Base-by-base conservation (phyloP, 345 rosid species). In the Lumnitzera littorea region DNA sequence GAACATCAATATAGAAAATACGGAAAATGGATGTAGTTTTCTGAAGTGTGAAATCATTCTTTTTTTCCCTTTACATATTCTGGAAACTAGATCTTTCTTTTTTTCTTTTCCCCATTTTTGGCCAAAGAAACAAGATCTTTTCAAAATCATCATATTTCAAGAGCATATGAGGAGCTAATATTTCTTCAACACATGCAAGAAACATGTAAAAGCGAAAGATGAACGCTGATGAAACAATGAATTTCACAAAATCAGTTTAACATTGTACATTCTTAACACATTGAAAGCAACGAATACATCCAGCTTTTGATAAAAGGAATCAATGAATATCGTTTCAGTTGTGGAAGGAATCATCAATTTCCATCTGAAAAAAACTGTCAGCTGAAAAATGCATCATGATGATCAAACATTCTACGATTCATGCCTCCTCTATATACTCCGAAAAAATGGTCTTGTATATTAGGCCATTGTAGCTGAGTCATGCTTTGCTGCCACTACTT, bases 301-400 rank as follows among this genome's bases (percentile, higher is more conserved):
- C 56, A 61, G 51, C 71, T 67, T 48, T 47, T 64, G 58, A 55
- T 62, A 25, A 49, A 64, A 57, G 67, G 62, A 72, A 70, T 63
- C 16, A 70, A 75, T 62, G 66, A 61, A 65, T 65, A 60, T 12
- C 31, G 72, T 66, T 69, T 75, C 63, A 71, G 69, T 70, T 70
- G 83, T 73, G 72, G 69, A 68, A 74, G 77, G 71, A 64, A 64
- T 71, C 70, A 62, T 60, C 53, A 62, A 64, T 65, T 65, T 69
- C 71, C 64, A 68, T 57, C 41, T n/a, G 56, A 55, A 60, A 43
- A 64, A 54, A 57, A 72, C 52, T 57, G 55, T 60, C 64, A 61
- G 53, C 62, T 31, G 64, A 15, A 53, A 20, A 65, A 68, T 71
- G 71, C 64, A 71, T 66, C 52, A 69, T 53, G 53, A 49, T 51